These are phyloP conservation scores for Suhomyces pyralidae DNA, from an alignment of 805 yeast species.

Conservation along the genomic window DNA sequence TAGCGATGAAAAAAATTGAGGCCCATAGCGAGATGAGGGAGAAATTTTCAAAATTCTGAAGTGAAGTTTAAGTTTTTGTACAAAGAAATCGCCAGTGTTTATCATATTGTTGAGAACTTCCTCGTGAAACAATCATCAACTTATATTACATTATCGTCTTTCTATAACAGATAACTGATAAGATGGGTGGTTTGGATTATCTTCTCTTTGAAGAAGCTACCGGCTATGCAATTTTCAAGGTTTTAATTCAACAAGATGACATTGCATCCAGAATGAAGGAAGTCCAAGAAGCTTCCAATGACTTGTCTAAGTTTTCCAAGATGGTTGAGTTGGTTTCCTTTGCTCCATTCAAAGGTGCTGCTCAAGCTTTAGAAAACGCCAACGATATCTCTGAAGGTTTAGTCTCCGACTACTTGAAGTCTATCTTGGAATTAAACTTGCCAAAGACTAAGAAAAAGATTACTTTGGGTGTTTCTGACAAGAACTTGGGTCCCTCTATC, in stretches of 20 bases:
- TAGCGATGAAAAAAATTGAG: constrained; percentile 3
- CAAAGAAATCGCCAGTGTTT: not conserved
- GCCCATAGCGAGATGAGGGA: constrained; percentile 13
- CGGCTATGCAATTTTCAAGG: constrained; percentile 96
- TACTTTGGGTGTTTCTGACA: constrained; percentile 86
- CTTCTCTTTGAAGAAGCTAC: constrained; percentile 97
- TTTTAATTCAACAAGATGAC: constrained; percentile 88
- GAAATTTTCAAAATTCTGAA: constrained; percentile 10
- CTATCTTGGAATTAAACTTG: constrained; percentile 83
- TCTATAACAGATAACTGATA: constrained; percentile 1
- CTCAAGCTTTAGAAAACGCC: constrained; percentile 97
- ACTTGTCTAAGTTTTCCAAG: constrained; percentile 84
- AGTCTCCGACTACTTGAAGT: constrained; percentile 87
- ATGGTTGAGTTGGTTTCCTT: constrained; percentile 90
- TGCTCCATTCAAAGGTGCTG: constrained; percentile 99
- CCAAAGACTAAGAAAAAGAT: constrained; percentile 77
- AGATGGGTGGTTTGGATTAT: constrained; percentile 57
- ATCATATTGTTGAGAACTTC: not conserved
- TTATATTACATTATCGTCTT: not conserved
- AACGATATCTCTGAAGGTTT: constrained; percentile 97
- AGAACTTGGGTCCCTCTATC: constrained; percentile 92
- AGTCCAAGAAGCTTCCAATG: constrained; percentile 87
- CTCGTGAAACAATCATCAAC: not conserved
- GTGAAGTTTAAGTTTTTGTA: not conserved
- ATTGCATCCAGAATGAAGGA: constrained; percentile 89